Conservation (phyloP, 495 filamentous ascomycete species). For the Saxispiralis lemnorum region DNA sequence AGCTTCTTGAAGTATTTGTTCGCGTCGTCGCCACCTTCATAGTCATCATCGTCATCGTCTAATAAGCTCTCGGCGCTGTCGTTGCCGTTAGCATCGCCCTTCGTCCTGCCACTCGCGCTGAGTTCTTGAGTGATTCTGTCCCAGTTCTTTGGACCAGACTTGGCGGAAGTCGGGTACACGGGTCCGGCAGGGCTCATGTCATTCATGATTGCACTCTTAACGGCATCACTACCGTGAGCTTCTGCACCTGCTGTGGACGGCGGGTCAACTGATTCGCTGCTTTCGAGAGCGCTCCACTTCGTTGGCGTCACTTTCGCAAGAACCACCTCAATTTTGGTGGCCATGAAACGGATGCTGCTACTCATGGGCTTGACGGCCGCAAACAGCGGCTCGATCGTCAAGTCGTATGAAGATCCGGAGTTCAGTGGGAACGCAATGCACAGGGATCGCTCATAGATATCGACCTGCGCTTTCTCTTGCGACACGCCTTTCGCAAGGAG, state of each 20-base stretch:
- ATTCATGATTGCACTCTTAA: conserved; percentile 4
- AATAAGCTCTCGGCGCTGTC: conserved; percentile 20
- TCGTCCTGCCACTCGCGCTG: conserved; percentile 2
- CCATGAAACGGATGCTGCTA: conserved; percentile 45
- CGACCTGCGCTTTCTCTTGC: conserved; percentile 40
- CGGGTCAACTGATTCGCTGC: conserved; percentile 11
- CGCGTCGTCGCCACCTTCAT: conserved; percentile 49
- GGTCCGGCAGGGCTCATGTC: conserved; percentile 27
- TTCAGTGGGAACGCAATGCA: conserved; percentile 50
- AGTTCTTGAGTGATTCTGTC: conserved; percentile 41
- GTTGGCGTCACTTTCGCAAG: conserved; percentile 50
- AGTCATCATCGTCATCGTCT: conserved; percentile 38
- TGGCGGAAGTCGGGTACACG: conserved; percentile 77
- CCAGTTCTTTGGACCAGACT: conserved; percentile 75
- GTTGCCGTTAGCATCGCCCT: conserved; percentile 13
- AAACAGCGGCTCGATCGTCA: conserved; percentile 55
- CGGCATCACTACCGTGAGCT: not conserved
- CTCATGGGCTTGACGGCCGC: conserved; percentile 41
- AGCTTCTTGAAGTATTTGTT: conserved; percentile 84
- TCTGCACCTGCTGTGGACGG: conserved; percentile 3
- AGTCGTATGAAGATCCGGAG: conserved; percentile 39
- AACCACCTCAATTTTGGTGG: conserved; percentile 70
- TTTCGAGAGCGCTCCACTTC: conserved; percentile 63
- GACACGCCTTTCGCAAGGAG: conserved; percentile 56
- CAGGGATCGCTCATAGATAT: conserved; percentile 39